These are phyloP conservation scores for Amanita muscaria DNA, from an alignment of 768 basidiomycete genomes.

Conservation along the genomic window DNA sequence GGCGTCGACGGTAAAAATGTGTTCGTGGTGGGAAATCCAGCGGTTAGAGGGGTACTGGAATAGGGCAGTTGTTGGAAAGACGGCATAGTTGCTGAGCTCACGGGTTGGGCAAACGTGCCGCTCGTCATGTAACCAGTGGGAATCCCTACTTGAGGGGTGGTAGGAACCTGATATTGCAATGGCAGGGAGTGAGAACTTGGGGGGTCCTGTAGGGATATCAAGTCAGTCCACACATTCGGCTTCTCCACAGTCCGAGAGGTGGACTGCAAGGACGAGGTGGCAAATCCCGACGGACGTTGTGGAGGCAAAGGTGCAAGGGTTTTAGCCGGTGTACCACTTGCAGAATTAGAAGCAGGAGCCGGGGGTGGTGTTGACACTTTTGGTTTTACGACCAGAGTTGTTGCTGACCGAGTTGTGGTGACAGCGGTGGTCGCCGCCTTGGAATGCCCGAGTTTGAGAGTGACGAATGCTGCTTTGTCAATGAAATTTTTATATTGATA, in stretches of 20 bases:
- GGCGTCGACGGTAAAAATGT: not conserved
- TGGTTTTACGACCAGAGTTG: slow-evolving; percentile 3
- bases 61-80: not conserved
- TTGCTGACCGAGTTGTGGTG: slow-evolving; percentile 12
- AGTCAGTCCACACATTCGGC: slow-evolving; percentile 48
- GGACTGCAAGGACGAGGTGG: slow-evolving; percentile 17
- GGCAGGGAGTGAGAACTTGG: slow-evolving; percentile 43
- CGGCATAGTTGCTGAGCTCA: not conserved
- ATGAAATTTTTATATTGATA: slow-evolving; percentile 72
- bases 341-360: slow-evolving; percentile 10
- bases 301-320: slow-evolving; percentile 13
- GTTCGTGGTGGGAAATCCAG: not conserved
- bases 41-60: not conserved
- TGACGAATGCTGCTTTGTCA: slow-evolving; percentile 35
- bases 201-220: slow-evolving; percentile 38
- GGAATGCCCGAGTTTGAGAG: slow-evolving; percentile 38
- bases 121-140: not conserved
- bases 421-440: slow-evolving; percentile 26
- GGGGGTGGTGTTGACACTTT: slow-evolving; percentile 10
- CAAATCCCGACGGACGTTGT: slow-evolving; percentile 10
- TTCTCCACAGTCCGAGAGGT: slow-evolving; percentile 19
- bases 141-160: not conserved
- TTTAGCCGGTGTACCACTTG: not conserved
- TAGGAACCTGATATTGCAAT: slow-evolving; percentile 31
- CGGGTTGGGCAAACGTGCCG: not conserved